phyloP scores from a whole-genome alignment of 192 early-diverging fungal species.

The Chytriomyces confervae region DNA sequence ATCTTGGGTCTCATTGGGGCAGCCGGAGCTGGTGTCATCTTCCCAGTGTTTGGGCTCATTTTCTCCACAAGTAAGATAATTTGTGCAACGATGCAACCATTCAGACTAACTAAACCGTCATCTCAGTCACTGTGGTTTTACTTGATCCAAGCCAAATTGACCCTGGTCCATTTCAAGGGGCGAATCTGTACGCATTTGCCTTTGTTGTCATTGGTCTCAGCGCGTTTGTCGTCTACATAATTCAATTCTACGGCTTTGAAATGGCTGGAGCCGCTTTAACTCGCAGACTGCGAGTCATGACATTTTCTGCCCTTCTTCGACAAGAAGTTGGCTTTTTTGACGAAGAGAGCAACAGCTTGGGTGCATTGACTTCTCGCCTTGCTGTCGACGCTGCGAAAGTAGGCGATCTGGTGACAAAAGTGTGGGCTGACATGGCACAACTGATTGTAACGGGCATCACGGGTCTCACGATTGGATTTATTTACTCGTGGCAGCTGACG shows the following conservation, averaged over 20 bases:
- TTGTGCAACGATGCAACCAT: not conserved
- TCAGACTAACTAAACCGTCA: too few species aligned
- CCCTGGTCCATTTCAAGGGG: constrained; percentile 42
- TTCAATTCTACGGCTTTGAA: constrained; percentile 55
- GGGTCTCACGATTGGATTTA: constrained; percentile 72
- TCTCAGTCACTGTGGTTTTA: constrained; percentile 45
- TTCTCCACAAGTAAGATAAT: constrained; percentile 32
- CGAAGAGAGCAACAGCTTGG: constrained; percentile 67
- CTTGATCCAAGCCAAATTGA: constrained; percentile 32
- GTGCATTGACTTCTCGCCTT: constrained; percentile 79
- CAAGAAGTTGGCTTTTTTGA: constrained; percentile 65
- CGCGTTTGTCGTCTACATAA: constrained; percentile 59
- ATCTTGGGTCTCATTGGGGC: constrained; percentile 31
- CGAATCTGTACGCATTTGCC: constrained; percentile 61
- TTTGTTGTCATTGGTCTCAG: constrained; percentile 69
- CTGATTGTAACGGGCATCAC: constrained; percentile 27
- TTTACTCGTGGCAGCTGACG: constrained; percentile 80
- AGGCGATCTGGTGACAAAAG: constrained; percentile 60
- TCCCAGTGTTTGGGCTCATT: constrained; percentile 29
- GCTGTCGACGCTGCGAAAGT: constrained; percentile 75
- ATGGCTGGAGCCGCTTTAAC: constrained; percentile 53
- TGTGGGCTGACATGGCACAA: constrained; percentile 39
- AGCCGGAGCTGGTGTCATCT: constrained; percentile 25
- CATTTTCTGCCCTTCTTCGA: constrained; percentile 51
- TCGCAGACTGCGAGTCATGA: constrained; percentile 44